Base-by-base conservation (phyloP, 306 rosid genomes). In the Trifolium repens region DNA sequence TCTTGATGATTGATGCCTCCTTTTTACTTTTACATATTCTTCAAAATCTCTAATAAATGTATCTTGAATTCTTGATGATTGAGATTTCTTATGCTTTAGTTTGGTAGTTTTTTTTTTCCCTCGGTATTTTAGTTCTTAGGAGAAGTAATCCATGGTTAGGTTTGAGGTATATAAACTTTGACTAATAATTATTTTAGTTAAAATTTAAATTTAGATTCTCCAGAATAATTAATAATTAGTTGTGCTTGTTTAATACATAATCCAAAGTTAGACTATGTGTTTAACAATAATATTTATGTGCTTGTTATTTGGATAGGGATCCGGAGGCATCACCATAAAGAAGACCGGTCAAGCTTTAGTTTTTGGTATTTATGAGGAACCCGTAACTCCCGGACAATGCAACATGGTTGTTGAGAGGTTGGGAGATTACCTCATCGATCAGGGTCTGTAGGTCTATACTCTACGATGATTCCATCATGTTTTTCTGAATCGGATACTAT, bases 331-430 rank as follows among this genome's bases (percentile, higher is more conserved):
- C 77, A 94, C 98, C 69, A 82, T 94, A 74, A 94, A 94, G 93
- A 94, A 94, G 85, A 94, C 98, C 10, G 97, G 87, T 2, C 97
- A 94, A 80, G 94, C 98, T 75, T 84, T 94, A 75, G 87, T 94
- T 30, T 84, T 91, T 71, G 98, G 98, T 11, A 2, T 88, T 32
- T 94, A 94, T 43, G 97, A 94, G 72, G 98, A 94, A 69, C 98
- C 98, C 27, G 96, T 94, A 67, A 87, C 97, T 80, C 98, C 98
- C 81, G 97, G 97, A 71, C 98, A 93, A 30, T 93, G 98, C 96
- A 94, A 94, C 93, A 94, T 94, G 94, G 90, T 91, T 54, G 97
- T 93, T 70, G 97, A 91, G 91, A 91, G 97, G 96, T 71, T 93
- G 91, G 98, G 97, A 17, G 98, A 94, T 79, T 94, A 94, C 87